Percentiles rank a stretch among this genome's conserved stretches.
phyloP scores from a whole-genome alignment of 768 basidiomycete species.

The Tylopilus sp. region DNA sequence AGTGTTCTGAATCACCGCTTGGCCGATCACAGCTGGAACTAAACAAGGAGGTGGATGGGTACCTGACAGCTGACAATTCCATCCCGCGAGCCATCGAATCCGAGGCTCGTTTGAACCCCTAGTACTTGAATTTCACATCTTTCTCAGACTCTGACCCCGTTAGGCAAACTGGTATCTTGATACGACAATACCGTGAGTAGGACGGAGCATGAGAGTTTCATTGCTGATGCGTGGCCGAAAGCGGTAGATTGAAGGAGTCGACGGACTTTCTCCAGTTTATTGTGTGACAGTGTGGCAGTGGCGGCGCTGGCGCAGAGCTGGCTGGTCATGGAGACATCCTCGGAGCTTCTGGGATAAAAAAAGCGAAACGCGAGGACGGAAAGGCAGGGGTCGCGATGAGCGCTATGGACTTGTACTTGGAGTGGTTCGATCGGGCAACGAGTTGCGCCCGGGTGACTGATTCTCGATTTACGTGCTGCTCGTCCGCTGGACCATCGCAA shows the following conservation, averaged over 20 bases:
- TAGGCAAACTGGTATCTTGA: background rate
- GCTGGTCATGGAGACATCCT: background rate
- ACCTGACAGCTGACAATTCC: background rate
- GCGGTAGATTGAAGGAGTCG: conserved; percentile 19
- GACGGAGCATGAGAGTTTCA: conserved; percentile 4
- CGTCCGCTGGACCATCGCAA: background rate
- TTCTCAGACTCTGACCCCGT: background rate
- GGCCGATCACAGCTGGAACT: conserved; percentile 9
- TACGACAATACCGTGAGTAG: background rate
- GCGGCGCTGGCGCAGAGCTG: background rate
- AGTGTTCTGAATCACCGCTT: background rate
- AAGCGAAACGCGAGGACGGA: background rate
- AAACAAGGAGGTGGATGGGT: background rate
- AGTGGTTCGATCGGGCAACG: too few relatives aligned
- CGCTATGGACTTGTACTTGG: too few relatives aligned
- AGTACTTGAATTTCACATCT: conserved; percentile 3
- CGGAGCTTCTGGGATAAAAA: conserved; percentile 3
- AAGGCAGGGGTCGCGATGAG: background rate
- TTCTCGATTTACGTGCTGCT: too few relatives aligned
- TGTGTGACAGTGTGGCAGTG: conserved; percentile 2
- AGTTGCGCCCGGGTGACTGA: too few relatives aligned
- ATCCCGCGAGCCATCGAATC: conserved; percentile 5
- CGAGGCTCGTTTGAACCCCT: conserved; percentile 7
- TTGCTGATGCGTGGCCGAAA: conserved; percentile 11
- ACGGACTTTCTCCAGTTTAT: conserved; percentile 1